These are phyloP conservation scores for Leccinellum albellum DNA, from an alignment of 768 basidiomycete species.

Conservation along the genomic window DNA sequence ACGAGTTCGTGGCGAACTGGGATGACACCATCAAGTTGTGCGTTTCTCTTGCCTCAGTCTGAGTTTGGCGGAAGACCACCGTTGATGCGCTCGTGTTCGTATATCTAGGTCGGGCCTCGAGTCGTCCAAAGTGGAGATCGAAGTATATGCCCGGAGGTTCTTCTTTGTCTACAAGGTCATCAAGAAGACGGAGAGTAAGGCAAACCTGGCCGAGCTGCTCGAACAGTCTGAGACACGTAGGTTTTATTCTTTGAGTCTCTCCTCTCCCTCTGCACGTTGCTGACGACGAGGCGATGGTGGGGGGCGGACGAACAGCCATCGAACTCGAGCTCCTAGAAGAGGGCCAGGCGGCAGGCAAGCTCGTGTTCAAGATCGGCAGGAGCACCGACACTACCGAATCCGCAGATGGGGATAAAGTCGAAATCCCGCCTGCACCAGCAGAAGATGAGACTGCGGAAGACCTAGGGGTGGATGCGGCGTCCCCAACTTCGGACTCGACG, in stretches of 20 bases:
- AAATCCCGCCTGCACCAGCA: not conserved
- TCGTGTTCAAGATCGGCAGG: slow-evolving; percentile 26
- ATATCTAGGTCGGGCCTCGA: slow-evolving; percentile 26
- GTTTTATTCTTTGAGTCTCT: not conserved
- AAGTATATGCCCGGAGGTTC: slow-evolving; percentile 30
- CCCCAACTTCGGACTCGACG: not conserved
- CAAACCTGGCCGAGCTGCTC: slow-evolving; percentile 30
- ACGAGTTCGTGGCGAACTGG: slow-evolving; percentile 31
- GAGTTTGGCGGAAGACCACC: not conserved
- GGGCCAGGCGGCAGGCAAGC: slow-evolving; percentile 28
- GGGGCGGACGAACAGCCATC: slow-evolving; percentile 16
- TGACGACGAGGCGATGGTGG: not conserved
- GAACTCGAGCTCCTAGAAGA: slow-evolving; percentile 32
- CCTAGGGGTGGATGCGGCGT: not conserved
- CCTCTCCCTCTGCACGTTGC: not conserved
- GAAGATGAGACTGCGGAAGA: not conserved
- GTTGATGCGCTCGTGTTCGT: not conserved
- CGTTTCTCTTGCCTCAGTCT: not conserved
- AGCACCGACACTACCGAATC: not conserved
- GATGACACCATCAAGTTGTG: slow-evolving; percentile 25
- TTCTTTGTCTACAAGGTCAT: slow-evolving; percentile 33
- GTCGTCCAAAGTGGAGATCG: slow-evolving; percentile 33
- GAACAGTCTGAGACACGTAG: slow-evolving; percentile 30
- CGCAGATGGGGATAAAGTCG: not conserved
- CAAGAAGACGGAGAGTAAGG: slow-evolving; percentile 33